phyloP scores from a whole-genome alignment of 106 monocot species.

The Chionographis japonica region DNA sequence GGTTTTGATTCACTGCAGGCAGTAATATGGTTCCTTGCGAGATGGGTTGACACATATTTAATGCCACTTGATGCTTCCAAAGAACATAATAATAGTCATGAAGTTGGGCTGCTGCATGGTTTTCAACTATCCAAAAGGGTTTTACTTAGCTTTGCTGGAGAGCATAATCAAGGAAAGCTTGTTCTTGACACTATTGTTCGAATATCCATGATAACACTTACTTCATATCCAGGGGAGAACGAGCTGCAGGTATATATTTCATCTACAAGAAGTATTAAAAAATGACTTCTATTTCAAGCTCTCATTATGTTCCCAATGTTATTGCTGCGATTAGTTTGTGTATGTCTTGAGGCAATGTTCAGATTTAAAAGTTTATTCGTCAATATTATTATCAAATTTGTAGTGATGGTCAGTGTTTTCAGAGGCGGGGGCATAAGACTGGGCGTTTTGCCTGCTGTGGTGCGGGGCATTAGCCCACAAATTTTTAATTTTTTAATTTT shows the following conservation, averaged over 20 bases:
- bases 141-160: conserved; percentile 67
- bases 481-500: no score
- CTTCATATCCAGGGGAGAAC: conserved; percentile 77
- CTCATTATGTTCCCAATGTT: neutral
- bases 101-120: conserved; percentile 16
- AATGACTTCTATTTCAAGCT: neutral
- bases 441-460: no score
- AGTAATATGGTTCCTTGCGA: conserved; percentile 88
- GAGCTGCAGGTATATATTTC: conserved; percentile 61
- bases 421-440: no score
- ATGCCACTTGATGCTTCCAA: conserved; percentile 52
- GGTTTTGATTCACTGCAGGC: conserved; percentile 39
- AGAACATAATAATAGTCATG: conserved; percentile 24
- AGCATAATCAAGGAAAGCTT: conserved; percentile 65
- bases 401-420: no score
- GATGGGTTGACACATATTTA: conserved; percentile 92
- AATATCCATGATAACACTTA: conserved; percentile 54
- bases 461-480: no score
- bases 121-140: conserved; percentile 38
- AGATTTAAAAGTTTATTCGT: no score
- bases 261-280: neutral
- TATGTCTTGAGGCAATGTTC: no score
- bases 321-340: no score
- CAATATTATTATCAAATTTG: no score
- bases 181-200: conserved; percentile 72